Conservation (phyloP, 2,329 filamentous ascomycete species). For the Diaporthe helianthi region DNA sequence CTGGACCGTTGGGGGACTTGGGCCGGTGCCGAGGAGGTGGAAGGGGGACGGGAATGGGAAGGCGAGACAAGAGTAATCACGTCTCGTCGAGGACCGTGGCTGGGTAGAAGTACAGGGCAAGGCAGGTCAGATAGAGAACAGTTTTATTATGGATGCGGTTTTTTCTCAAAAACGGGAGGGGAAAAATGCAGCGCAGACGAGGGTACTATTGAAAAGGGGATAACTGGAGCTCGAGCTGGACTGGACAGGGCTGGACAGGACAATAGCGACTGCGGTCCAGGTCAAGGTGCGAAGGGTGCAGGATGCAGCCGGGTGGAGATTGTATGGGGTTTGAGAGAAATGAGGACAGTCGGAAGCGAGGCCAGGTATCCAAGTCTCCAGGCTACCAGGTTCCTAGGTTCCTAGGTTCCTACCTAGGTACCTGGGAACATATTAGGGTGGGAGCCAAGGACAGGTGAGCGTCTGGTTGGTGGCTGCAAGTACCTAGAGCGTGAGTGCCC, state of each 20-base stretch:
- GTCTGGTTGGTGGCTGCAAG: not conserved
- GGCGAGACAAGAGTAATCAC: conserved; percentile 30
- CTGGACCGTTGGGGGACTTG: conserved; percentile 33
- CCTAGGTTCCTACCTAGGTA: too few species aligned
- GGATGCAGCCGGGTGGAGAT: conserved; percentile 39
- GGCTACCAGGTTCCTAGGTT: not conserved
- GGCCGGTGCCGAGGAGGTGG: conserved; percentile 37
- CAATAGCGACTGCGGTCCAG: conserved; percentile 22
- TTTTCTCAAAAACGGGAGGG: conserved; percentile 20
- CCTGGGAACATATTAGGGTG: too few species aligned
- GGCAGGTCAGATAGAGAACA: conserved; percentile 28
- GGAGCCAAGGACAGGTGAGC: conserved; percentile 13
- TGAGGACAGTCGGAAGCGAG: conserved; percentile 38
- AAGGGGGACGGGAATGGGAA: conserved; percentile 34
- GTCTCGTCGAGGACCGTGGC: conserved; percentile 30
- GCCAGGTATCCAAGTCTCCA: conserved; percentile 32
- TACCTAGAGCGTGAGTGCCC: too few species aligned
- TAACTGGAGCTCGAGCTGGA: conserved; percentile 26
- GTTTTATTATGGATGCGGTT: conserved; percentile 32
- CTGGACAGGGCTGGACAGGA: conserved; percentile 2
- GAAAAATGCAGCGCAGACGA: conserved; percentile 33
- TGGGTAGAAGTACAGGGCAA: conserved; percentile 32
- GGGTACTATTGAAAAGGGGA: conserved; percentile 38
- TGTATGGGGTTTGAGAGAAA: conserved; percentile 37
- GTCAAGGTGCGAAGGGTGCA: conserved; percentile 30